These are phyloP conservation scores for Apiospora sp. DNA, from an alignment of 2,329 filamentous ascomycete species.

Conservation along the genomic window DNA sequence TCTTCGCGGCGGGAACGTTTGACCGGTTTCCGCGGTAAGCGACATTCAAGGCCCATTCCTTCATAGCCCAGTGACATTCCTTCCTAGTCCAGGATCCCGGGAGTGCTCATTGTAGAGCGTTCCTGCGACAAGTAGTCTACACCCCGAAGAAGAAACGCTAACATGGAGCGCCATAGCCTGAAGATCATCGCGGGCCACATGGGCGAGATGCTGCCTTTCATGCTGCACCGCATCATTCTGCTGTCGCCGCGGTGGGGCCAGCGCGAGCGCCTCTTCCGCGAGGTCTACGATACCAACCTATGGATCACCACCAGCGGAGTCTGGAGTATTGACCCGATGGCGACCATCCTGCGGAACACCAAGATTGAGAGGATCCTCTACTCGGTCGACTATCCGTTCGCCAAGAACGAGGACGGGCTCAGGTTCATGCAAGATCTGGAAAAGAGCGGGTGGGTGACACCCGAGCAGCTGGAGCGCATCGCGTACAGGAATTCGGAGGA, in stretches of 20 bases:
- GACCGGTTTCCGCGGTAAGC: conserved; percentile 42
- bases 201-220: conserved; percentile 60
- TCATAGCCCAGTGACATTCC: too few species aligned
- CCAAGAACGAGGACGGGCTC: conserved; percentile 55
- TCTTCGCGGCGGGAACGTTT: conserved; percentile 41
- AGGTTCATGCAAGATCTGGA: conserved; percentile 57
- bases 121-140: too few species aligned
- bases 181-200: conserved; percentile 51
- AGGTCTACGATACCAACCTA: conserved; percentile 63
- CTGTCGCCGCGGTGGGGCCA: conserved; percentile 41
- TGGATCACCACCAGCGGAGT: conserved; percentile 66
- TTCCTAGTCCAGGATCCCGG: too few species aligned
- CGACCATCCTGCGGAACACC: conserved; percentile 52
- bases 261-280: conserved; percentile 47
- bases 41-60: too few species aligned
- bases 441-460: conserved; percentile 56
- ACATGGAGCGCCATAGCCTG: conserved; percentile 29
- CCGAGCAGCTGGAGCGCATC: conserved; percentile 57
- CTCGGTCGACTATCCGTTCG: conserved; percentile 66
- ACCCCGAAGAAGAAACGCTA: too few species aligned
- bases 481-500: conserved; percentile 59
- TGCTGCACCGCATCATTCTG: conserved; percentile 55
- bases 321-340: conserved; percentile 57
- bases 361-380: conserved; percentile 60
- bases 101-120: too few species aligned